A percentile compares a stretch with the other conserved stretches of the same genome.
Conservation (phyloP, 2,329 filamentous ascomycete genomes). For the Fusarium goolgardi region DNA sequence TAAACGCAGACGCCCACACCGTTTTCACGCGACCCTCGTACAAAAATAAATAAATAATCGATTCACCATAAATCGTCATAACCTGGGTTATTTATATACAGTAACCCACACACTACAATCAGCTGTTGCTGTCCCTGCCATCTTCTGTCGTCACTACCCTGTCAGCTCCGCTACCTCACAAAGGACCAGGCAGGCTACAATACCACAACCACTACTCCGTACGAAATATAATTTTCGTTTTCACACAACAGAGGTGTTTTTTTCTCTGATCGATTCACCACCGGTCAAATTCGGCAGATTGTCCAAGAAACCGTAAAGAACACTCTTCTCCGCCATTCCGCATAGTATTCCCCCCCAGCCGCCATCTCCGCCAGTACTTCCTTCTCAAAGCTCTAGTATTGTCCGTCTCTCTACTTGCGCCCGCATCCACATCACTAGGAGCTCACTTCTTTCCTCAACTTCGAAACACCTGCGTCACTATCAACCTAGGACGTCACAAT, state of each 20-base stretch:
- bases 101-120: not conserved
- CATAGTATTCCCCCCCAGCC: not conserved
- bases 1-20: slow-evolving; percentile 26
- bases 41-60: slow-evolving; percentile 17
- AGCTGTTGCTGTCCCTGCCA: slow-evolving; percentile 6
- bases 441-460: slow-evolving; percentile 8
- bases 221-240: slow-evolving; percentile 1
- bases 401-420: slow-evolving; percentile 12
- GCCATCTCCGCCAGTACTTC: slow-evolving; percentile 1
- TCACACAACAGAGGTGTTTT: slow-evolving; percentile 2
- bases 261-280: slow-evolving; percentile 3
- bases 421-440: slow-evolving; percentile 11
- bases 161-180: slow-evolving; percentile 13
- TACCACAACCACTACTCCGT: slow-evolving; percentile 16
- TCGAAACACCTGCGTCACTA: slow-evolving; percentile 12
- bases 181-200: slow-evolving; percentile 16
- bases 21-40: slow-evolving; percentile 27
- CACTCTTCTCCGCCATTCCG: slow-evolving; percentile 3
- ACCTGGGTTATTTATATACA: slow-evolving; percentile 12
- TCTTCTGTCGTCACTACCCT: slow-evolving; percentile 17
- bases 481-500: slow-evolving; percentile 17
- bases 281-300: slow-evolving; percentile 8
- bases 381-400: slow-evolving; percentile 5
- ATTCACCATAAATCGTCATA: slow-evolving; percentile 2
- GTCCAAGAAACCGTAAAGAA: slow-evolving; percentile 9